Percentiles rank a stretch among this genome's conserved stretches.
Evolutionary conservation across 805 yeast genomes (phyloP).

Genomic region (Geotrichum ghanense): DNA sequence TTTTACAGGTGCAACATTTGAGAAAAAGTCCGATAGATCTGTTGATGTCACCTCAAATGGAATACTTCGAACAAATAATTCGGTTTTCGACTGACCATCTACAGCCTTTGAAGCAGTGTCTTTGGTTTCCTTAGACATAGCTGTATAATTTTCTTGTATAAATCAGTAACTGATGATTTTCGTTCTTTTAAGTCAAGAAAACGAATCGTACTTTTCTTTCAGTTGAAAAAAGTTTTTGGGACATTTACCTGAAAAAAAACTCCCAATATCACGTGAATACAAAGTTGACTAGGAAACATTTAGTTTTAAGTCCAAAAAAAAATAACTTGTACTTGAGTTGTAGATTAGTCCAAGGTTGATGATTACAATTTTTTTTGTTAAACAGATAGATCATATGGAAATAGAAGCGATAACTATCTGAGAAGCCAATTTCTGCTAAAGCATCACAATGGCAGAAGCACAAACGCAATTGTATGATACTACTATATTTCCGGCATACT

Average conservation of each 20-base stretch:
- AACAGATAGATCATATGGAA: too few species aligned
- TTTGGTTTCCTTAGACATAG: neutral
- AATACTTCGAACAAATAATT: conserved; percentile 71
- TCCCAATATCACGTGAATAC: neutral
- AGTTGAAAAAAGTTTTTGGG: neutral
- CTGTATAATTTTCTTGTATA: too few species aligned
- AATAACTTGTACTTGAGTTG: too few species aligned
- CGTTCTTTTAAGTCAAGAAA: neutral
- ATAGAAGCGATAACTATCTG: too few species aligned
- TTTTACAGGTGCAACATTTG: conserved; percentile 88
- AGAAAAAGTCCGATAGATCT: conserved; percentile 70
- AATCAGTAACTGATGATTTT: neutral
- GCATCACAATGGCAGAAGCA: neutral
- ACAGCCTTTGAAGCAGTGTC: neutral
- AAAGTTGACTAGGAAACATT: neutral
- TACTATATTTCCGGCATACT: neutral
- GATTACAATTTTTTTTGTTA: too few species aligned
- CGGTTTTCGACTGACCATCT: conserved; percentile 14
- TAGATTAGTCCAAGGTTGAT: too few species aligned
- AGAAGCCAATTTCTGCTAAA: too few species aligned
- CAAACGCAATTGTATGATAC: neutral
- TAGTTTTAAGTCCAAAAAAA: too few species aligned
- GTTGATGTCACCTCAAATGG: conserved; percentile 77
- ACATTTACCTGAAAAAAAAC: neutral
- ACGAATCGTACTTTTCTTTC: neutral